Evolutionary conservation across 108 stramenopile species (phyloP), one percentile per base, ranked within the genome.

Genomic region (Skeletonema potamos): DNA sequence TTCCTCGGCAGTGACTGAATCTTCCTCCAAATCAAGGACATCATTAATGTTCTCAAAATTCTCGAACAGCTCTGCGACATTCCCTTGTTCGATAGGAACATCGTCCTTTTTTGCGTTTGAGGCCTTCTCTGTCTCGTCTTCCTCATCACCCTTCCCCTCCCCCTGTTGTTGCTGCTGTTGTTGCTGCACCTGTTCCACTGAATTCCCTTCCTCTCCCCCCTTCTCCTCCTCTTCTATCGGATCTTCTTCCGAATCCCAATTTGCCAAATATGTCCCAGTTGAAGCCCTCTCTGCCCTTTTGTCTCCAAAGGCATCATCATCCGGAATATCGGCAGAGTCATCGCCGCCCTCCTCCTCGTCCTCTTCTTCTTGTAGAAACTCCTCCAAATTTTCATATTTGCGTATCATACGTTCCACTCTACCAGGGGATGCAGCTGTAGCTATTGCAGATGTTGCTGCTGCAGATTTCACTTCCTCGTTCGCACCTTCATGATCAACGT

Each of bases 1-100:
- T 24, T 24, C 27, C 24, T 17, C 9, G 41, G 20, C 24, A 41
- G 12, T 30, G 4, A 39, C 22, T 5, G 62, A 24, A 1, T 55
- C 57, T 59, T 58, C 41, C 17, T 58, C 12, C 26, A 74, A 48
- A 18, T 59, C 73, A 58, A 74, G 64, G 9, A 66, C 41, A 12
- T 74, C 64, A 12, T 65, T 55, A 46, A 74, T 28, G 22, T 66
- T 27, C n/a, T 74, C 30, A 13, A 27, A 41, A 22, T 43, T 36
- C 13, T 44, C 7, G n/a, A 74, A 58, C 15, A 74, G 57, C 18
- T 74, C 62, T 15, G 29, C 43, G 1, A 58, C 73, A 26, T 74
- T 51, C 11, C 73, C 73, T 20, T 65, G 54, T 17, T 64, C 9
- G 28, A 28, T 32, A 20, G 44, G n/a, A 29, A 1, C 10, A 15